phyloP scores from a whole-genome alignment of 225 moss, liverwort and hornwort genomes.

The Physcomitrellopsis africana region DNA sequence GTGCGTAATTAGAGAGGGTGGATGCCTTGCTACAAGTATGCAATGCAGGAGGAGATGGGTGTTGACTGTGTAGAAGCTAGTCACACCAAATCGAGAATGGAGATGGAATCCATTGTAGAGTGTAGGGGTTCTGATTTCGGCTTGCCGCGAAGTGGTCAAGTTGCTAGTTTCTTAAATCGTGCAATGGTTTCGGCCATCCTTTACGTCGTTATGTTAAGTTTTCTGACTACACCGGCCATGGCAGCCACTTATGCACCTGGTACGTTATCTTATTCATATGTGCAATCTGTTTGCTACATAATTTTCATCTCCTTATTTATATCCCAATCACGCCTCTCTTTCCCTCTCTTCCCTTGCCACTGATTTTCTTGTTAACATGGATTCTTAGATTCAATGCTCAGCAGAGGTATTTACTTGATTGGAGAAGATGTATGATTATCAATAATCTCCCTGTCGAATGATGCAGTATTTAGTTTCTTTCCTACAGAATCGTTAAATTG shows the following conservation, averaged over 20 bases:
- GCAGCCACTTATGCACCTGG: slow-evolving; percentile 52
- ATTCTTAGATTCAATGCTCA: no score
- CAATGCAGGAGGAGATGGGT: slow-evolving; percentile 43
- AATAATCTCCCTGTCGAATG: no score
- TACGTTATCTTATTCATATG: slow-evolving; percentile 8
- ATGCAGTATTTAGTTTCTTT: no score
- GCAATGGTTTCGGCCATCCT: slow-evolving; percentile 21
- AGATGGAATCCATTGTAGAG: not conserved
- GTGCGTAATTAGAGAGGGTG: not conserved
- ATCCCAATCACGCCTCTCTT: not conserved
- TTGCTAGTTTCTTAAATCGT: not conserved
- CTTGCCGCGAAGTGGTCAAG: not conserved
- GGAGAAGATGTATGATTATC: no score
- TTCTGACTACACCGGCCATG: slow-evolving; percentile 32
- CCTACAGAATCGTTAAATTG: no score
- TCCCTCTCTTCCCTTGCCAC: not conserved
- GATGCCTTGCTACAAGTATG: slow-evolving; percentile 30
- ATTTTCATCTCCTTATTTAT: no score
- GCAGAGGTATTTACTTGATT: no score
- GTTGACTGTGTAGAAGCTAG: slow-evolving; percentile 17
- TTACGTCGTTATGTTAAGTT: slow-evolving; percentile 14
- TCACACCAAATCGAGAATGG: not conserved
- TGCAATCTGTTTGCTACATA: no score
- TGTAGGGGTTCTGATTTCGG: not conserved
- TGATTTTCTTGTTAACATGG: no score